A percentile compares a stretch with the other conserved stretches of the same genome.
These are phyloP conservation scores for Suillus brevipes DNA, from an alignment of 768 basidiomycete genomes.

Conservation along the genomic window DNA sequence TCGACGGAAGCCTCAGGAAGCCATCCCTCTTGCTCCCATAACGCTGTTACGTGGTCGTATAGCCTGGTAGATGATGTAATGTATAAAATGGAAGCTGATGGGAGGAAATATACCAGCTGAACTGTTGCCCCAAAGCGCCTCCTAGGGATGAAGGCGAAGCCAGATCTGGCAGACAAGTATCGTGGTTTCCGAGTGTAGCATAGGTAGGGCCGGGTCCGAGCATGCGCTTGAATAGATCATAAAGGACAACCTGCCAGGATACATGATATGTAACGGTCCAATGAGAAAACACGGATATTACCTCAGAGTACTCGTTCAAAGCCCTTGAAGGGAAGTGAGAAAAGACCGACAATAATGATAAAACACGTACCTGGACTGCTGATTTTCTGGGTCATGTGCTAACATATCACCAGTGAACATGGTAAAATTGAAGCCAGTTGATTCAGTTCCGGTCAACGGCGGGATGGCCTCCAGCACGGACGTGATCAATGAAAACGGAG, in stretches of 20 bases:
- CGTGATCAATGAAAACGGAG: conserved; percentile 59
- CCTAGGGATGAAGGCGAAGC: conserved; percentile 62
- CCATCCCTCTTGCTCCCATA: conserved; percentile 76
- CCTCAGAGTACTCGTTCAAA: conserved; percentile 65
- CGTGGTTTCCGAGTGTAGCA: conserved; percentile 75
- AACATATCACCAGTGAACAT: conserved; percentile 76
- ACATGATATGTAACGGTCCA: conserved; percentile 10
- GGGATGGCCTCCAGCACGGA: conserved; percentile 70
- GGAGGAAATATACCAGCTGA: conserved; percentile 33
- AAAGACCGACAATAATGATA: background rate
- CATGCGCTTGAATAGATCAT: conserved; percentile 61
- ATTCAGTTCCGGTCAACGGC: conserved; percentile 57
- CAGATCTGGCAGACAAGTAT: conserved; percentile 58
- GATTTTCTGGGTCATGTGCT: conserved; percentile 66
- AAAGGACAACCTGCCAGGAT: conserved; percentile 53
- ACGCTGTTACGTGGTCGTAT: conserved; percentile 69
- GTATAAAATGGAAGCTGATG: background rate
- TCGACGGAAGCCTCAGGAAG: conserved; percentile 55
- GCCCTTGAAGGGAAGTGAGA: conserved; percentile 37
- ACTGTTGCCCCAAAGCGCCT: conserved; percentile 55
- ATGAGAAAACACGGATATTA: conserved; percentile 23
- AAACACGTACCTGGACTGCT: conserved; percentile 55
- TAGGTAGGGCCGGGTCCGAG: conserved; percentile 74
- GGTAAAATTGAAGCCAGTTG: conserved; percentile 62
- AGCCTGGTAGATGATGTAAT: conserved; percentile 46